Evolutionary conservation across 176 grass and related monocot species (phyloP).

Genomic region (Hsuehochloa calcarea): DNA sequence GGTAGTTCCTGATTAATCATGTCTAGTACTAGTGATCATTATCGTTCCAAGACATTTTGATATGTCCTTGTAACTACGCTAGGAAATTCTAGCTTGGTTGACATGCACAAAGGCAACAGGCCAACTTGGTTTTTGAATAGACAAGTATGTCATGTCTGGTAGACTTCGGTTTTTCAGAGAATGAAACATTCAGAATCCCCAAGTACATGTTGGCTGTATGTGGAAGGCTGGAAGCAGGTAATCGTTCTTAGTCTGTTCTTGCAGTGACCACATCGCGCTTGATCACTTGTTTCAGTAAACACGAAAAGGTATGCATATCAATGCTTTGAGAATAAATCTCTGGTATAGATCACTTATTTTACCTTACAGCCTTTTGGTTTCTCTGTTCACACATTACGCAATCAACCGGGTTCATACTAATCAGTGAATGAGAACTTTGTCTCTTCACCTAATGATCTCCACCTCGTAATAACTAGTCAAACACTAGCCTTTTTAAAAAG

Average conservation of each 20-base stretch:
- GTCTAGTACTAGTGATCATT: constrained; percentile 12
- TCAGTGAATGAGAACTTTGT: constrained; percentile 21
- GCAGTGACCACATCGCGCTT: neutral
- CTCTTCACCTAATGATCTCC: constrained; percentile 36
- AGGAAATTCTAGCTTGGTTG: constrained; percentile 8
- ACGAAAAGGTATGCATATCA: constrained; percentile 4
- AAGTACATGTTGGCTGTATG: neutral
- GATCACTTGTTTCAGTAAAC: neutral
- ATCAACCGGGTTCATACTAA: constrained; percentile 17
- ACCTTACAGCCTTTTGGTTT: neutral
- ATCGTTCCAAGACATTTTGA: constrained; percentile 21
- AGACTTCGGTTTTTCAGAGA: neutral
- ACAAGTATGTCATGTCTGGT: neutral
- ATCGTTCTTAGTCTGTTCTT: constrained; percentile 1
- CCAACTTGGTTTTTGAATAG: constrained; percentile 18
- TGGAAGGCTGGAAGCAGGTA: constrained; percentile 25
- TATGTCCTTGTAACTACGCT: constrained; percentile 16
- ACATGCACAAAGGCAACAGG: neutral
- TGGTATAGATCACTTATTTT: constrained; percentile 36
- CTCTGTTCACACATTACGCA: constrained; percentile 35
- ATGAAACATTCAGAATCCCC: constrained; percentile 1
- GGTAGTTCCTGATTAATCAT: constrained; percentile 19
- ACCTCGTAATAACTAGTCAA: constrained; percentile 39
- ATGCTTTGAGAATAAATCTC: constrained; percentile 33
- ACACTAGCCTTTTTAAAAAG: constrained; percentile 39